Base-by-base conservation (phyloP, 108 stramenopile genomes). In the Craspedostauros australis region DNA sequence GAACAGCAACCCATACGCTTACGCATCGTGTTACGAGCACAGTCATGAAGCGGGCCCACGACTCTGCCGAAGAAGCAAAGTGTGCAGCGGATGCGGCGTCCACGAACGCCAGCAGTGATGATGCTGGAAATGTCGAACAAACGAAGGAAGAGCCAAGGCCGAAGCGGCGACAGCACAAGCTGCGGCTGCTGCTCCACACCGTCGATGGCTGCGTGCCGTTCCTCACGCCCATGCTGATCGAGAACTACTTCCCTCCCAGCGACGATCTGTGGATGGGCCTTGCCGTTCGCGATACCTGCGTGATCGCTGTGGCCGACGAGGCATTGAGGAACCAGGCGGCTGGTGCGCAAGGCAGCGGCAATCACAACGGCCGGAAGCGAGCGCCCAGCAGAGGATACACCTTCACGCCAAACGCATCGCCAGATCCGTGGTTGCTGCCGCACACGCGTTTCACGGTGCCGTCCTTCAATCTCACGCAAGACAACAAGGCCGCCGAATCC, bases 161-260 rank as follows among this genome's bases (percentile, higher is more conserved):
- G 4, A 51, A 31, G 28, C 42, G 31, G 33, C 46, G 0, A 14
- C 20, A 24, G 27, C 22, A 44, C n/a, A 57, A 49, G 11, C 15
- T 65, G n/a, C 60, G 61, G 1, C 66, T 91, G n/a, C 50, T 91
- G 19, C 49, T 91, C 24, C 84, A 91, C 61, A 58, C 70, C 4
- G 63, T 65, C 25, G 82, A 86, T 64, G 88, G 88, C 6, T 68
- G 60, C 32, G 61, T 86, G 9, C 88, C 88, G 2, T 82, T 79
- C 47, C 46, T 91, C 22, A 84, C 84, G 6, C 84, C 84, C 1
- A 32, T 54, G 12, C 50, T 76, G 12, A 47, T 84, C 5, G 66
- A 73, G 30, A 39, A 57, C 26, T 66, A 76, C 39, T 84, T 86
- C 57, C 75, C 76, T 31, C 75, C 80, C 0, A 29, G 54, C 0